phyloP scores from a whole-genome alignment of 345 rosid species.

The Murraya koenigii region DNA sequence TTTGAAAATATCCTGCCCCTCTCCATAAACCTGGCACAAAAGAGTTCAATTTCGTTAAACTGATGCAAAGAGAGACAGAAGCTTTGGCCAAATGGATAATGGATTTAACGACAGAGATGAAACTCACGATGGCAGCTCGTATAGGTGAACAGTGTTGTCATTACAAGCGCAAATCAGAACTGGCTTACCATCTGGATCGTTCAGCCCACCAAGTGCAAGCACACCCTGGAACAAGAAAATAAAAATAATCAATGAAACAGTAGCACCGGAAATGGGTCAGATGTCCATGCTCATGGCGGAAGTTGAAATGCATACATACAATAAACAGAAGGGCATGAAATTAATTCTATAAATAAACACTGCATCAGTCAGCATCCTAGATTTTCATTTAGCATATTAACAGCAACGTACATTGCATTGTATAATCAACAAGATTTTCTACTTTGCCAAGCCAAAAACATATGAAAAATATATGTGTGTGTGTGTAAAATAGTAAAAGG shows the following conservation, averaged over 20 bases:
- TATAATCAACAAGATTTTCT: neutral
- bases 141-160: conserved; percentile 34
- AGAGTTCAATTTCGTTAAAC: neutral
- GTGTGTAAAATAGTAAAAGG: neutral
- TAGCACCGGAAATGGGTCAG: neutral
- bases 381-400: neutral
- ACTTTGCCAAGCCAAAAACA: neutral
- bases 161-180: conserved; percentile 40
- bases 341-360: too few relatives aligned
- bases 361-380: neutral
- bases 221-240: conserved; percentile 31
- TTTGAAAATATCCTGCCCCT: conserved; percentile 51
- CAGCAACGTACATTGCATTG: neutral
- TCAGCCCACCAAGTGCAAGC: conserved; percentile 35
- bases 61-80: neutral
- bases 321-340: neutral
- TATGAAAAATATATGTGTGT: too few relatives aligned
- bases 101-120: neutral
- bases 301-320: neutral
- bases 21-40: conserved; percentile 30
- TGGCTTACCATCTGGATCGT: conserved; percentile 42
- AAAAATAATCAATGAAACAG: neutral
- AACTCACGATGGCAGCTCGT: conserved; percentile 50
- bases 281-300: neutral
- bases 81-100: neutral